Percentiles rank a stretch among this genome's conserved stretches.
Evolutionary conservation across 257 asterid species (phyloP).

Genomic region (Catharanthus roseus): DNA sequence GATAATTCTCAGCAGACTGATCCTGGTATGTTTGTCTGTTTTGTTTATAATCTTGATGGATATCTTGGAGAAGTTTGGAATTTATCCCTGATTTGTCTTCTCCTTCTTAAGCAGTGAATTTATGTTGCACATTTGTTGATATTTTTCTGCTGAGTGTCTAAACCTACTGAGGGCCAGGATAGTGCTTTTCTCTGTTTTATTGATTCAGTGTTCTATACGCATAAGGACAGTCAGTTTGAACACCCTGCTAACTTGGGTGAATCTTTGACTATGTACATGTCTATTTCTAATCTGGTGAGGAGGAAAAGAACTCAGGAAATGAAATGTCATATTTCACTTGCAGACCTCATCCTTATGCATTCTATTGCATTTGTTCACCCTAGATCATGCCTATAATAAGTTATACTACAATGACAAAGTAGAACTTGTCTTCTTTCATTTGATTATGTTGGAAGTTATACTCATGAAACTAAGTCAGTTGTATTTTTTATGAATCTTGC

Average conservation of each 20-base stretch:
- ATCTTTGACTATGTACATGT: neutral
- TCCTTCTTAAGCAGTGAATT: neutral
- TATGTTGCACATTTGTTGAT: neutral
- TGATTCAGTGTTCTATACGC: neutral
- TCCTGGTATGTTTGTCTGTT: conserved; percentile 43
- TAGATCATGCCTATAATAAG: neutral
- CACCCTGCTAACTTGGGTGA: neutral
- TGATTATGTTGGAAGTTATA: neutral
- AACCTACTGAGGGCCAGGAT: neutral
- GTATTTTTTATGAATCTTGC: conserved; percentile 25
- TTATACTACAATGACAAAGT: neutral
- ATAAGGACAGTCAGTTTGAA: neutral
- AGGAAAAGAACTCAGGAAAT: neutral
- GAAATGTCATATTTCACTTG: neutral
- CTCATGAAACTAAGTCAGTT: conserved; percentile 13
- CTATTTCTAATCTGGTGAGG: neutral
- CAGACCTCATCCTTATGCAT: neutral
- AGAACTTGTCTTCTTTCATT: neutral
- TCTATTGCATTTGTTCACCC: neutral
- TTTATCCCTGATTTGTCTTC: neutral
- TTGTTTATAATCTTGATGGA: neutral
- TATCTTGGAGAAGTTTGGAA: neutral
- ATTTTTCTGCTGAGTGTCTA: neutral
- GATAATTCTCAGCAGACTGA: conserved; percentile 45
- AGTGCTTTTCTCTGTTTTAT: neutral